A percentile compares a stretch with the other conserved stretches of the same genome.
These are phyloP conservation scores for Trichothecium sympodiale DNA, from an alignment of 2,329 filamentous ascomycete species.

Conservation along the genomic window DNA sequence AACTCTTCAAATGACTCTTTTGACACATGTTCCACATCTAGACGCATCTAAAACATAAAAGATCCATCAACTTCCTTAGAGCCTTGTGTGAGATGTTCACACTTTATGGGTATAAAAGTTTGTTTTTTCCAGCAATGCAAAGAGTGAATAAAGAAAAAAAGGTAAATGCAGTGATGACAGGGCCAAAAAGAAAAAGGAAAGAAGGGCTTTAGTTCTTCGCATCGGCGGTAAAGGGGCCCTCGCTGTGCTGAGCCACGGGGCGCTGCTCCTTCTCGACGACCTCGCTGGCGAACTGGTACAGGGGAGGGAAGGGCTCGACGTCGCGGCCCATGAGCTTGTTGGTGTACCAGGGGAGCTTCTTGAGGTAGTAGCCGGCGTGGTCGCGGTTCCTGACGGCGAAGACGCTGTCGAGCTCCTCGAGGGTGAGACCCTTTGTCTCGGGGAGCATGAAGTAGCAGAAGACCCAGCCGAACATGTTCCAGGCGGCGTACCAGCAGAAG, in stretches of 20 bases:
- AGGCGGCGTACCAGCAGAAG: constrained; percentile 27
- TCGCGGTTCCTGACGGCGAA: constrained; percentile 19
- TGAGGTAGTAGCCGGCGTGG: constrained; percentile 17
- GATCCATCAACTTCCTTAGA: no score
- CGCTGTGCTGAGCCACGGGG: constrained; percentile 4
- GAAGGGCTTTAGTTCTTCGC: background rate
- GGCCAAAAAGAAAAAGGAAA: no score
- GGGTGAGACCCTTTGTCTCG: constrained; percentile 22
- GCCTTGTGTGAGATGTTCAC: no score
- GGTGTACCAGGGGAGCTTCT: constrained; percentile 20
- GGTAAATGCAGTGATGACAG: no score
- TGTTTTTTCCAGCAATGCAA: no score
- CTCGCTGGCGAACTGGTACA: constrained; percentile 17
- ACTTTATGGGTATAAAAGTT: no score
- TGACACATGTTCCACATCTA: no score
- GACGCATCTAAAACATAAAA: no score
- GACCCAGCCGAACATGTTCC: constrained; percentile 21
- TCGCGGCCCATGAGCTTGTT: constrained; percentile 17
- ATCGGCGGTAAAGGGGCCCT: constrained; percentile 2
- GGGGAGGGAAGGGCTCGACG: constrained; percentile 16
- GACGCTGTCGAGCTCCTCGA: constrained; percentile 22
- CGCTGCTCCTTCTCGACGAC: background rate
- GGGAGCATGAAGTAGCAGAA: constrained; percentile 22
- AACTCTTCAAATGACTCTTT: no score
- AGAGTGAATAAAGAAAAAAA: no score